Evolutionary conservation across 2,329 filamentous ascomycete species (phyloP).

Genomic region (Tolypocladium ophioglossoides): DNA sequence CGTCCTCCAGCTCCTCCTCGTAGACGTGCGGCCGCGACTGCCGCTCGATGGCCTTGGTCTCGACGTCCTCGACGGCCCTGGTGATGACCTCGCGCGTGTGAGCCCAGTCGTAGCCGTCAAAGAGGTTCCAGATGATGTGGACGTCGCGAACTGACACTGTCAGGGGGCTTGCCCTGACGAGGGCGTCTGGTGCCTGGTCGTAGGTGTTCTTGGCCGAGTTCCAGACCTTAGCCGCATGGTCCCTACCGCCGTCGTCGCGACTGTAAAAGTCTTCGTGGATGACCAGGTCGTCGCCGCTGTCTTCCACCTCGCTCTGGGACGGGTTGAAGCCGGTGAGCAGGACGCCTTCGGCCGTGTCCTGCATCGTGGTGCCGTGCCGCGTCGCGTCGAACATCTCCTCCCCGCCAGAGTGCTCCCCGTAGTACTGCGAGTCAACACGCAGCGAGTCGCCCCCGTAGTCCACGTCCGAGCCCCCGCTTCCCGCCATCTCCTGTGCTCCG

Average conservation of each 20-base stretch:
- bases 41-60: constrained; percentile 70
- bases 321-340: constrained; percentile 22
- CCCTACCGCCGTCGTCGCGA: constrained; percentile 46
- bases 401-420: constrained; percentile 28
- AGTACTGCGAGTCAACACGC: constrained; percentile 35
- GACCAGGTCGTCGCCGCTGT: constrained; percentile 49
- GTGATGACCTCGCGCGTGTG: constrained; percentile 76
- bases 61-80: constrained; percentile 80
- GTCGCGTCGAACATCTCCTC: constrained; percentile 41
- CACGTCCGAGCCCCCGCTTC: constrained; percentile 22
- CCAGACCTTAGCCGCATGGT: constrained; percentile 63
- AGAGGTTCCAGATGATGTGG: constrained; percentile 94
- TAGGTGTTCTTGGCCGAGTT: constrained; percentile 69
- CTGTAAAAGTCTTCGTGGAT: constrained; percentile 74
- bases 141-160: constrained; percentile 73
- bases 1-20: constrained; percentile 67
- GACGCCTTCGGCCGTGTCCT: constrained; percentile 25
- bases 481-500: constrained; percentile 37
- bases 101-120: constrained; percentile 96
- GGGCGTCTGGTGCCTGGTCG: constrained; percentile 49
- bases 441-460: constrained; percentile 23
- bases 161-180: constrained; percentile 58
- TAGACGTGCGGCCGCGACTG: constrained; percentile 47
- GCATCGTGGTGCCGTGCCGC: constrained; percentile 19
- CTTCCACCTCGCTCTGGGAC: constrained; percentile 19